Conservation (phyloP, 495 filamentous ascomycete genomes). For the Bryoglossum gracile region DNA sequence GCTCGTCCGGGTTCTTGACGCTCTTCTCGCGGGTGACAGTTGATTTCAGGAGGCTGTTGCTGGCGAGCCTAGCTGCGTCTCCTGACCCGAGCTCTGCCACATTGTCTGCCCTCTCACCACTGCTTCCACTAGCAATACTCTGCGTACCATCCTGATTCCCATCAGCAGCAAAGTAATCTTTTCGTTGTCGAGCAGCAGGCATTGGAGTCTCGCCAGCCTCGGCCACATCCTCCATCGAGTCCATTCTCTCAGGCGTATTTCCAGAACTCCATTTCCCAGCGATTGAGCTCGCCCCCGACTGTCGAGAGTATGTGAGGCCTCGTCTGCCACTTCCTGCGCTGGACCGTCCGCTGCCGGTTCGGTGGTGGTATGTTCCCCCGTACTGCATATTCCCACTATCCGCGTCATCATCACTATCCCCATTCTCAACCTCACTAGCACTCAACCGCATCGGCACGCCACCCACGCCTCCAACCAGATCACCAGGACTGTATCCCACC, state of each 20-base stretch:
- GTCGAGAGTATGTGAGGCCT: constrained; percentile 28
- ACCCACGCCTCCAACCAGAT: constrained; percentile 61
- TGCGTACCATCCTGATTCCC: constrained; percentile 28
- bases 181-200: constrained; percentile 12
- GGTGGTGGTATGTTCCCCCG: constrained; percentile 52
- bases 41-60: constrained; percentile 45
- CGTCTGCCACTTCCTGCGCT: constrained; percentile 47
- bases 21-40: constrained; percentile 54
- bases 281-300: constrained; percentile 26
- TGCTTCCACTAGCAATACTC: constrained; percentile 45
- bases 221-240: constrained; percentile 15
- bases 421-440: constrained; percentile 89
- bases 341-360: constrained; percentile 69
- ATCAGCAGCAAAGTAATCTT: constrained; percentile 40
- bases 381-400: constrained; percentile 39
- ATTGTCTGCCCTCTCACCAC: constrained; percentile 43
- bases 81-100: constrained; percentile 34
- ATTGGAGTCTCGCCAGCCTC: constrained; percentile 22
- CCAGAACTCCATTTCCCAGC: constrained; percentile 57
- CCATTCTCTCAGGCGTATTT: constrained; percentile 48
- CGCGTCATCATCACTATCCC: constrained; percentile 69
- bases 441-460: constrained; percentile 85
- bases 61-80: constrained; percentile 35
- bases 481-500: constrained; percentile 64
- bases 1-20: constrained; percentile 64